phyloP scores from a whole-genome alignment of 345 rosid genomes.

The Eutrema yunnanense region DNA sequence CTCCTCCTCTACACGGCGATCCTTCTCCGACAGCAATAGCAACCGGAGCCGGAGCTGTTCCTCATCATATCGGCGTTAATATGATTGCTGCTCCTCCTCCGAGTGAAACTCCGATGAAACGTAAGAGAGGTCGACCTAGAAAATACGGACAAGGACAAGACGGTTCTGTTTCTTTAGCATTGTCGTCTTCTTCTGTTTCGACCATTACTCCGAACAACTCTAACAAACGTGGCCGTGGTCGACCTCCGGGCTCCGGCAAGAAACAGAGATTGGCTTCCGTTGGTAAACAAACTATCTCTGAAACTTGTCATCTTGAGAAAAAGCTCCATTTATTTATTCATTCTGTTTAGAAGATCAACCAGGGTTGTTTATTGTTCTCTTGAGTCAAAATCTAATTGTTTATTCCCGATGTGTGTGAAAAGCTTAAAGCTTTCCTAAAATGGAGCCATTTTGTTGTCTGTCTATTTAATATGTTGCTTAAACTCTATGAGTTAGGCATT shows the following conservation, averaged over 20 bases:
- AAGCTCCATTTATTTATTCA: neutral
- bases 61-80: slow-evolving; percentile 49
- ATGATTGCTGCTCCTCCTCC: slow-evolving; percentile 37
- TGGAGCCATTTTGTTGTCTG: neutral
- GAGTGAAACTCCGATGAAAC: slow-evolving; percentile 49
- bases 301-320: neutral
- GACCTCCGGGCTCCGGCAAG: slow-evolving; percentile 84
- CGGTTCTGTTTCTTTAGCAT: slow-evolving; percentile 69
- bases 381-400: neutral
- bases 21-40: slow-evolving; percentile 34
- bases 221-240: slow-evolving; percentile 86
- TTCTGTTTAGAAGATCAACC: neutral
- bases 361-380: neutral
- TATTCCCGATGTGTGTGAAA: neutral
- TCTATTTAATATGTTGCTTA: neutral
- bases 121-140: slow-evolving; percentile 90
- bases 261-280: slow-evolving; percentile 64
- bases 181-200: slow-evolving; percentile 58
- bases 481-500: neutral
- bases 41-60: slow-evolving; percentile 37
- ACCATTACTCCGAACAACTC: slow-evolving; percentile 36
- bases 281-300: slow-evolving; percentile 37
- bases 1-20: slow-evolving; percentile 26
- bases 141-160: slow-evolving; percentile 81
- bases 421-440: neutral